phyloP scores from a whole-genome alignment of 139 green algal genomes.

The Ettlia oleoabundans region DNA sequence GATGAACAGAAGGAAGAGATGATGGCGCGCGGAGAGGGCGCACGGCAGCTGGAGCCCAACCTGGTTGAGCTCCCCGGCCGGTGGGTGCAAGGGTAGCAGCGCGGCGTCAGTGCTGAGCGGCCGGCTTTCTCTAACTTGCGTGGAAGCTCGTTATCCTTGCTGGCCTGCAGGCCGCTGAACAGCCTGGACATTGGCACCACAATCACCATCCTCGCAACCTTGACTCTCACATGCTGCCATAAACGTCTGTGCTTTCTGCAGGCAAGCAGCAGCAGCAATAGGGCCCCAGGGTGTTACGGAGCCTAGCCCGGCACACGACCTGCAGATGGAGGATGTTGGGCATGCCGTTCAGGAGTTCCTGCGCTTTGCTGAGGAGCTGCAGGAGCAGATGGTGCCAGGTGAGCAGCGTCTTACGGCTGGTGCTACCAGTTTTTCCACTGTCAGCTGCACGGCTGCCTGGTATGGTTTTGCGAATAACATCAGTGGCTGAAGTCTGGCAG shows the following conservation, averaged over 20 bases:
- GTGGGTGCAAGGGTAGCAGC: constrained; percentile 1
- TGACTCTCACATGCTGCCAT: too few species aligned
- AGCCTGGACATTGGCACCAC: too few species aligned
- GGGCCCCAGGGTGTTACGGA: not conserved
- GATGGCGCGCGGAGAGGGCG: constrained; percentile 1
- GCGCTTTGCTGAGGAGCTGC: constrained; percentile 42
- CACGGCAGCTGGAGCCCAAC: not conserved
- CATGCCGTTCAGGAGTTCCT: constrained; percentile 38
- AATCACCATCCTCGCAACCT: too few species aligned
- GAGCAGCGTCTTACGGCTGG: not conserved
- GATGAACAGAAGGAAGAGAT: constrained; percentile 26
- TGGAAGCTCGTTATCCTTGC: too few species aligned
- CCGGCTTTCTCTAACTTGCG: too few species aligned
- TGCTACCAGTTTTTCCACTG: not conserved
- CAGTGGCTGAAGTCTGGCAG: too few species aligned
- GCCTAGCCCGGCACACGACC: too few species aligned
- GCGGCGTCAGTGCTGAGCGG: too few species aligned
- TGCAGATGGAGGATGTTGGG: constrained; percentile 26
- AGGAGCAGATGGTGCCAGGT: constrained; percentile 36
- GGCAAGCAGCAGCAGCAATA: not conserved
- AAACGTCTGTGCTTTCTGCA: not conserved
- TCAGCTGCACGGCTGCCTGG: not conserved
- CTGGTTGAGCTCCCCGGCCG: not conserved
- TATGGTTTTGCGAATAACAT: too few species aligned
- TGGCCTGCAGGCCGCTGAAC: too few species aligned